phyloP scores from a whole-genome alignment of 257 asterid genomes.

The Nicotiana tabacum region DNA sequence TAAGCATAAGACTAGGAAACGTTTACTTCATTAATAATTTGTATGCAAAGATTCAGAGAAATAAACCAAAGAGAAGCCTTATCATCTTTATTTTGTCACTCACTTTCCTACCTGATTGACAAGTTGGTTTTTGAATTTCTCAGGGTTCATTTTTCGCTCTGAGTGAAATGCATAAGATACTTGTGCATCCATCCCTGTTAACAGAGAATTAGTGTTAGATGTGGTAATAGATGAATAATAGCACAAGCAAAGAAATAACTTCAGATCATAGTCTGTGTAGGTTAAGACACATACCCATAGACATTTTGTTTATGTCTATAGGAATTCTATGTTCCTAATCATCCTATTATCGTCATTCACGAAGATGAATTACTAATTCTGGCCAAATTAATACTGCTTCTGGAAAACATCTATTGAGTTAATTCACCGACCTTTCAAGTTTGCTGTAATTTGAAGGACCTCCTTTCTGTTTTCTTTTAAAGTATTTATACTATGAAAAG shows the following conservation, averaged over 20 bases:
- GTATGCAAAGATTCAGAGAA: not conserved
- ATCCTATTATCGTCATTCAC: not conserved
- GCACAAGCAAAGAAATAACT: constrained; percentile 1
- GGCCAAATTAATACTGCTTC: not conserved
- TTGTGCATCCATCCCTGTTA: constrained; percentile 94
- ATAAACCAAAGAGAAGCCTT: not conserved
- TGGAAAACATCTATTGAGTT: not conserved
- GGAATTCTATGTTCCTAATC: not conserved
- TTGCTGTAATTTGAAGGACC: not conserved
- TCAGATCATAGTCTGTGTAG: not conserved
- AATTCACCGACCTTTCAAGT: constrained; percentile 1
- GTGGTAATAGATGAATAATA: not conserved
- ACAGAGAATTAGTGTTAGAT: not conserved
- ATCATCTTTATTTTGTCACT: not conserved
- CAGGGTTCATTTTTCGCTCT: constrained; percentile 84
- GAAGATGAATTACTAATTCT: not conserved
- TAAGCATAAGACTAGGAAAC: not conserved
- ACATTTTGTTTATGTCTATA: not conserved
- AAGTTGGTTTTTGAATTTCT: constrained; percentile 83
- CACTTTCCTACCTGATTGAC: constrained; percentile 60
- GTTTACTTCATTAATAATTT: not conserved
- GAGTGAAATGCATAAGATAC: constrained; percentile 92
- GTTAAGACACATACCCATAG: not conserved
- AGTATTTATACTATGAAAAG: not conserved
- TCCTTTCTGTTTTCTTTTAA: not conserved